Base-by-base conservation (phyloP, 768 basidiomycete species). In the Tubosaeta sp. region DNA sequence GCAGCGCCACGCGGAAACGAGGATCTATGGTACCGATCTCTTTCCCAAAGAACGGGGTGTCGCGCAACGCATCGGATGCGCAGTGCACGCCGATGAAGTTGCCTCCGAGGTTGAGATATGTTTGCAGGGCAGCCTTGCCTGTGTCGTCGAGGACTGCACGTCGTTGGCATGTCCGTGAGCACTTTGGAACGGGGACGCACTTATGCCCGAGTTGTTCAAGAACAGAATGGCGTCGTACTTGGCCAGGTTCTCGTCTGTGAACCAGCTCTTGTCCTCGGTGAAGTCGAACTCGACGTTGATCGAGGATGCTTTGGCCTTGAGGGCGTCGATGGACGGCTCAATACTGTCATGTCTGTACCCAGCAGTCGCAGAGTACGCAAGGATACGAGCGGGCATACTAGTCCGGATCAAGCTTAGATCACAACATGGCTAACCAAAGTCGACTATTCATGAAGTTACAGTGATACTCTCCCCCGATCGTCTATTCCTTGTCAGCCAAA, bases 331-430 rank as follows among this genome's bases (percentile, higher is more conserved):
- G 4, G 87, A 86, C 1, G 81, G 79, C 0, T 87, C 87, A 49
- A 90, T 90, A 3, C 83, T 85, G 53, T 87, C 87, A 59, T 90
- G 88, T 51, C 86, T 72, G 64, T 77, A 90, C 5, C 75, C 78
- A 6, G 67, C 62, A 1, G 84, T 88, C 2, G 78, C 78, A 19
- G 84, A 80, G 56, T 82, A 87, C 16, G 83, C 77, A 30, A 87
- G 71, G 9, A 88, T 63, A 40, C 66, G 65, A 21, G 67, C 50
- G n/a, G 68, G 48, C 66, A 68, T 69, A 18, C 38, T 52, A 16
- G 32, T 30, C 30, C 34, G 34, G 34, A 16, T 7, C 34, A n/a
- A 35, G n/a, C 13, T 32, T 10, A 32, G 13, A n/a, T n/a, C n/a
- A n/a, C n/a, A n/a, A n/a, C n/a, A n/a, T n/a, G n/a, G n/a, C n/a